Conservation (phyloP, 352 stramenopile species). For the Poterioochromonas sp. region DNA sequence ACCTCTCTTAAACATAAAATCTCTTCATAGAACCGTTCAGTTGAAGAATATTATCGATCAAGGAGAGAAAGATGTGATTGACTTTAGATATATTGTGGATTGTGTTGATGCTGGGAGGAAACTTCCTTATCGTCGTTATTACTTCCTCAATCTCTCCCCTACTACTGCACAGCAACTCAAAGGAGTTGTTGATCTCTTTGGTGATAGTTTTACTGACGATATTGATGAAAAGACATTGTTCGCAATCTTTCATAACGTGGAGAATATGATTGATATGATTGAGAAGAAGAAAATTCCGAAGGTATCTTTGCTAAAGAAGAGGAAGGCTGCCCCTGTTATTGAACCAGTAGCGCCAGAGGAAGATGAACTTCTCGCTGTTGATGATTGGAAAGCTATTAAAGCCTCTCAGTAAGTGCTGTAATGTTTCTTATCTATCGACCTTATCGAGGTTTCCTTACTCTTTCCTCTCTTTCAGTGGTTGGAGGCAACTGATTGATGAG, state of each 20-base stretch:
- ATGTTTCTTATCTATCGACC: not conserved
- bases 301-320: not conserved
- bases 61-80: slow-evolving; percentile 12
- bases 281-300: not conserved
- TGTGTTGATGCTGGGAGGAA: not conserved
- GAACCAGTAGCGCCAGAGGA: not conserved
- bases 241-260: not conserved
- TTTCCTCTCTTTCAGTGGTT: not conserved
- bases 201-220: not conserved
- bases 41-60: slow-evolving; percentile 14
- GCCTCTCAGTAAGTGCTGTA: not conserved
- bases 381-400: not conserved
- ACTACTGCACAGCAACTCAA: not conserved
- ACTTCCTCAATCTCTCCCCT: not conserved
- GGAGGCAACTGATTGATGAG: not conserved
- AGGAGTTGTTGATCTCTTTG: not conserved
- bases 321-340: not conserved
- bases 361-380: not conserved
- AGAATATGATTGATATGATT: not conserved
- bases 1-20: not conserved
- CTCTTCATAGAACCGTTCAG: not conserved
- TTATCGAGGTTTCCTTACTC: not conserved
- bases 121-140: not conserved
- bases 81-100: slow-evolving; percentile 29
- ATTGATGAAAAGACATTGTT: not conserved